phyloP scores from a whole-genome alignment of 495 filamentous ascomycete species.

The Hypoxylon perforatum region DNA sequence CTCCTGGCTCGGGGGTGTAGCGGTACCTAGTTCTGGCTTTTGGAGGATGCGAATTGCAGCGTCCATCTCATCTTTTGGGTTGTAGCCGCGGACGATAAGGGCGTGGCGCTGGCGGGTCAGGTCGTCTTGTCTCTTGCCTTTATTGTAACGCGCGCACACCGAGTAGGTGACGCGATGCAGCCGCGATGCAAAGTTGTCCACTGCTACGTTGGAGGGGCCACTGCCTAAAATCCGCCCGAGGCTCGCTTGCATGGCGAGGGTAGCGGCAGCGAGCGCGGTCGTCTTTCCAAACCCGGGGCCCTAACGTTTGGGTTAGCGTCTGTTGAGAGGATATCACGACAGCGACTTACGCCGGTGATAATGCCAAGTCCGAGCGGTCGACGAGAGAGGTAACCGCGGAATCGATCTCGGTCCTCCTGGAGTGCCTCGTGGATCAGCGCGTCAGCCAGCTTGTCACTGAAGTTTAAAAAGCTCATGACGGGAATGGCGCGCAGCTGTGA shows the following conservation, averaged over 20 bases:
- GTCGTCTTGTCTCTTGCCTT: neutral
- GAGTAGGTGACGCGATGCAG: neutral
- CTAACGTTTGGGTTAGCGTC: conserved; percentile 4
- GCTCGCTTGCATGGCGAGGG: conserved; percentile 6
- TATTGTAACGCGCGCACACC: conserved; percentile 8
- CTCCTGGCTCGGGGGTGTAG: neutral
- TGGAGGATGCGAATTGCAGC: neutral
- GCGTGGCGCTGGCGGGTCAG: too few relatives aligned
- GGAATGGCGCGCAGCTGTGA: neutral
- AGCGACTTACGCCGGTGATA: neutral
- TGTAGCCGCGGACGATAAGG: neutral
- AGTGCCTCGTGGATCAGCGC: conserved; percentile 4
- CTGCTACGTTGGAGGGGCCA: conserved; percentile 11
- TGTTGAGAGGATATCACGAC: neutral
- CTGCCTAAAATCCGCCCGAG: conserved; percentile 4
- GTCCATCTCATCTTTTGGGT: neutral
- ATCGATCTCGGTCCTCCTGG: conserved; percentile 5
- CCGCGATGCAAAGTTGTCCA: conserved; percentile 18
- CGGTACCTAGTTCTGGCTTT: neutral
- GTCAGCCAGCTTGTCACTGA: neutral
- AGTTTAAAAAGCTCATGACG: neutral
- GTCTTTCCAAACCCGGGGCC: conserved; percentile 27
- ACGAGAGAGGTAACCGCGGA: neutral
- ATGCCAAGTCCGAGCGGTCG: neutral
- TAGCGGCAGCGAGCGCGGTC: neutral